phyloP scores from a whole-genome alignment of 1,139 yeast species.

The Debaryomyces sp. region DNA sequence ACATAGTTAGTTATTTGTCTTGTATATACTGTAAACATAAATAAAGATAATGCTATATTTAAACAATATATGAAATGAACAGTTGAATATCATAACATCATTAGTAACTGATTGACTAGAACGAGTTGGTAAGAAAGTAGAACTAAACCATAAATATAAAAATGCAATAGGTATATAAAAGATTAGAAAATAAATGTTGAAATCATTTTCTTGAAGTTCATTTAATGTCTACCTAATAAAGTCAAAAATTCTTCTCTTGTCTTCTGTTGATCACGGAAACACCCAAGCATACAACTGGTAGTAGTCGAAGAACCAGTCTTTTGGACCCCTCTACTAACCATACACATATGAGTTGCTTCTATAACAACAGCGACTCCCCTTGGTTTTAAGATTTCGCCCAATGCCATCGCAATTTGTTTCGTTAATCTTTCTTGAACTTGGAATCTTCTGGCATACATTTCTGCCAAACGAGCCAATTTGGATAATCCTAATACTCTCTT shows the following conservation, averaged over 20 bases:
- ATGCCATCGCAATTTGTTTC: slow-evolving; percentile 95
- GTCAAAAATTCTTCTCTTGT: slow-evolving; percentile 95
- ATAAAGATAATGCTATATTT: slow-evolving; percentile 4
- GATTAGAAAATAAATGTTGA: slow-evolving; percentile 21
- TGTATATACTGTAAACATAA: slow-evolving; percentile 9
- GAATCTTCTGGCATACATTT: slow-evolving; percentile 91
- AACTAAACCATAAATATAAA: slow-evolving; percentile 9
- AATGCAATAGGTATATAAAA: slow-evolving; percentile 12
- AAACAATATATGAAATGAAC: slow-evolving; percentile 21
- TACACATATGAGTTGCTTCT: slow-evolving; percentile 98
- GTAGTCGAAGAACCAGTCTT: slow-evolving; percentile 92
- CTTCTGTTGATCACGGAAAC: slow-evolving; percentile 89
- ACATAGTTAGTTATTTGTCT: slow-evolving; percentile 6
- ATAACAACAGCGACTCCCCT: slow-evolving; percentile 97
- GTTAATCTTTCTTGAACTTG: slow-evolving; percentile 97
- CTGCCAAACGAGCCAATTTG: slow-evolving; percentile 92
- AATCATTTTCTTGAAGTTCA: slow-evolving; percentile 11
- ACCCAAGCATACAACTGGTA: slow-evolving; percentile 96
- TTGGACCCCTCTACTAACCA: slow-evolving; percentile 98
- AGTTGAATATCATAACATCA: slow-evolving; percentile 47
- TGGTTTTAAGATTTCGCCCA: slow-evolving; percentile 87
- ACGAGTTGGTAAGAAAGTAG: slow-evolving; percentile 7
- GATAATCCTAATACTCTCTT: slow-evolving; percentile 92
- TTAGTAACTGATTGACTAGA: slow-evolving; percentile 17
- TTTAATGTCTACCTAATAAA: slow-evolving; percentile 60